Base-by-base conservation (phyloP, 352 stramenopile genomes). In the Globisporangium ultimum region DNA sequence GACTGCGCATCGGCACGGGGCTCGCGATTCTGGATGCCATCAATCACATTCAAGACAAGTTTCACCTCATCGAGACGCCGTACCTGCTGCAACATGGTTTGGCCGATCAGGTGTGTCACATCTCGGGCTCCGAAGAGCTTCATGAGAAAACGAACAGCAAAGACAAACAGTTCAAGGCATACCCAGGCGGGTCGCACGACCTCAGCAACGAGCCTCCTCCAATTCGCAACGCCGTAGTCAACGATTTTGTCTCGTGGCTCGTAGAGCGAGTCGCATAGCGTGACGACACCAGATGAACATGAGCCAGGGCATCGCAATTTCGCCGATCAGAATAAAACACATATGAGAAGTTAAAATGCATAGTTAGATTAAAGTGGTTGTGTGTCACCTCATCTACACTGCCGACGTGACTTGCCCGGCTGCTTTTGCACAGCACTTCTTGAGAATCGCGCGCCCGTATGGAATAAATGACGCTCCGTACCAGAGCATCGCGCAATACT, bases 401-500 rank as follows among this genome's bases (percentile, higher is more conserved):
- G 62, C 72, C 12, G 58, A 48, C 40, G 61, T 70, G 64, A 74
- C 67, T 50, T 88, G 81, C n/a, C 67, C 70, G 8, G 73, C 70
- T 8, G 63, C 72, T 59, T 88, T 91, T 21, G 67, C 60, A 58
- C 72, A 81, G 57, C 78, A 78, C 51, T 91, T 92, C 55, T 89
- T 87, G 42, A 92, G 70, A 45, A 94, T 87, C 10, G 80, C 71
- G 42, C 84, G 76, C 28, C 82, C 84, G 68, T 92, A 94, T 22
- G 80, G 84, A 53, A 92, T 78, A 62, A 91, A 92, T 11, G 78
- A 91, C 46, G 80, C 82, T 46, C 82, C 82, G 67, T 91, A 94
- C 79, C 80, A 92, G 48, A 92, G 76, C 84, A 92, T 94, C 3
- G 84, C 82, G 15, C 55, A 63, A 60, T 94, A 94, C 59, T 94